These are phyloP conservation scores for Nothophoma quercina DNA, from an alignment of 2,329 filamentous ascomycete genomes.

Conservation along the genomic window DNA sequence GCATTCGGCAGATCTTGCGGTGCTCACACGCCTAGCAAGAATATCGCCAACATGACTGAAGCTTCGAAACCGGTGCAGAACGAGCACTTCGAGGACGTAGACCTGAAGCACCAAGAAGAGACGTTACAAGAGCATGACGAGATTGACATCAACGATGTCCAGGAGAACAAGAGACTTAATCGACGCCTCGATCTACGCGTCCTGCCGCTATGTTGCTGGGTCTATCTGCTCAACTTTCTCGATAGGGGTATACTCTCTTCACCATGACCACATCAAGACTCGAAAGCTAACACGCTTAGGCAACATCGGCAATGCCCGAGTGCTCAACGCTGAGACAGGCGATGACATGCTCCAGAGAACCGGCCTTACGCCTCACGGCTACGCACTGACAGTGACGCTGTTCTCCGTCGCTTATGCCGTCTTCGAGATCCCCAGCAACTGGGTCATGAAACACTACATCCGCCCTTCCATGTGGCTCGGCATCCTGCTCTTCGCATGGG, in stretches of 20 bases:
- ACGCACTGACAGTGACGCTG: constrained; percentile 36
- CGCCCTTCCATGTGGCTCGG: constrained; percentile 52
- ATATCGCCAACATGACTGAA: not conserved
- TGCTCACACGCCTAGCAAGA: not conserved
- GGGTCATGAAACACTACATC: constrained; percentile 63
- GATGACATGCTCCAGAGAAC: constrained; percentile 71
- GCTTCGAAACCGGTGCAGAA: not conserved
- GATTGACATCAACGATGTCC: constrained; percentile 7
- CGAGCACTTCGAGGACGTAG: constrained; percentile 3
- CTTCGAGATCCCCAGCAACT: constrained; percentile 63
- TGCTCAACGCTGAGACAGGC: constrained; percentile 66
- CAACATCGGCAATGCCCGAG: constrained; percentile 67
- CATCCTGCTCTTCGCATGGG: constrained; percentile 58
- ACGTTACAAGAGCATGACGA: not conserved
- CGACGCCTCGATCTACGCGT: constrained; percentile 62
- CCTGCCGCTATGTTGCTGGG: constrained; percentile 67
- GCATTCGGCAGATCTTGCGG: not conserved
- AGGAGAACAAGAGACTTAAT: constrained; percentile 4
- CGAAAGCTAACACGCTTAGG: no score
- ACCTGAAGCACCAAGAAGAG: constrained; percentile 1
- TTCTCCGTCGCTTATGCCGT: constrained; percentile 47
- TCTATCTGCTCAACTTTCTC: constrained; percentile 70
- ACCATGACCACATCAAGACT: not conserved
- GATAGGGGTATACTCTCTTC: constrained; percentile 49
- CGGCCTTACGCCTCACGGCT: constrained; percentile 68